phyloP scores from a whole-genome alignment of 164 flowering plant species.

The Echeveria elegans region DNA sequence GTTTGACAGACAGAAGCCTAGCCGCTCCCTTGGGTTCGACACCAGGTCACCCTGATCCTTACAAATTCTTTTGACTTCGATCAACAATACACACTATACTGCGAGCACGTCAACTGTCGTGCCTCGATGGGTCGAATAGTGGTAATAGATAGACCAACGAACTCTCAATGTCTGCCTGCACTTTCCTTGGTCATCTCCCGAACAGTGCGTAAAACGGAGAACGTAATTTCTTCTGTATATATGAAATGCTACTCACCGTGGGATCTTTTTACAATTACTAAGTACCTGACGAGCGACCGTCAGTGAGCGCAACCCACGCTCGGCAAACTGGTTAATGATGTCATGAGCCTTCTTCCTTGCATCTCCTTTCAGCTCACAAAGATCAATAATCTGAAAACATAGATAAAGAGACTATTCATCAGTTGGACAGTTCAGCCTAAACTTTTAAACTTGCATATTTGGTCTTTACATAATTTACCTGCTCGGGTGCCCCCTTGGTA shows the following conservation, averaged over 20 bases:
- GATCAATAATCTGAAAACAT: conserved; percentile 34
- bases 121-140: conserved; percentile 72
- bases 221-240: no score
- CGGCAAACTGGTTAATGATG: conserved; percentile 64
- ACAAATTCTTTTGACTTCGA: no score
- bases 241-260: not conserved
- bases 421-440: not conserved
- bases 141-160: conserved; percentile 63
- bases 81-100: no score
- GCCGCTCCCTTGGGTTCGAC: no score
- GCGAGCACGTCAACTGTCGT: no score
- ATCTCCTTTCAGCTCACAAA: no score
- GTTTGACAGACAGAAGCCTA: no score
- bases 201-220: conserved; percentile 27
- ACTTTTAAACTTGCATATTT: no score
- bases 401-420: not conserved
- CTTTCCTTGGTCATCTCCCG: conserved; percentile 53
- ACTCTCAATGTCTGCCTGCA: conserved; percentile 62
- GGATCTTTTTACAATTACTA: not conserved
- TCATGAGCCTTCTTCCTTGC: no score
- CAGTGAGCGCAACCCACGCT: conserved; percentile 67
- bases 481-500: conserved; percentile 77
- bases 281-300: conserved; percentile 68
- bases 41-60: no score
- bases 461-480: conserved; percentile 20